A percentile compares a stretch with the other conserved stretches of the same genome.
phyloP scores from a whole-genome alignment of 768 basidiomycete genomes.

The Boletus subparvulus region DNA sequence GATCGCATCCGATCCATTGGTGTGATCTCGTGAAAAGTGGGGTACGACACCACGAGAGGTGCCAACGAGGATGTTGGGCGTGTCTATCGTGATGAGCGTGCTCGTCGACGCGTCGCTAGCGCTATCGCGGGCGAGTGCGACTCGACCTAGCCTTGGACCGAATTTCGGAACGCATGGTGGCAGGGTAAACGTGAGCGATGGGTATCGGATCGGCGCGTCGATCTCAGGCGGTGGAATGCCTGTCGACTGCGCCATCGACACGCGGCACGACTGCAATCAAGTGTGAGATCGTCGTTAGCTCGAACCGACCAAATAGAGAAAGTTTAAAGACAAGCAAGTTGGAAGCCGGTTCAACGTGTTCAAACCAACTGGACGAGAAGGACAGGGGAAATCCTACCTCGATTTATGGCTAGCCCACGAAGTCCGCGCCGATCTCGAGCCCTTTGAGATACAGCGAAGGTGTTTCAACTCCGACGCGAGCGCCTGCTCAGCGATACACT shows the following conservation, averaged over 20 bases:
- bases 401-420: neutral
- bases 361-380: neutral
- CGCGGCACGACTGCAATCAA: neutral
- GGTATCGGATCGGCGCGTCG: neutral
- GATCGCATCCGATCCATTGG: slow-evolving; percentile 45
- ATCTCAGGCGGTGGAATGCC: neutral
- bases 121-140: slow-evolving; percentile 13
- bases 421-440: slow-evolving; percentile 9
- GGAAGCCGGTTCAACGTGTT: neutral
- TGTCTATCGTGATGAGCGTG: slow-evolving; percentile 43
- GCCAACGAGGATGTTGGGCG: slow-evolving; percentile 59
- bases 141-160: slow-evolving; percentile 26
- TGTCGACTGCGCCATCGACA: slow-evolving; percentile 10
- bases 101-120: neutral
- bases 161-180: slow-evolving; percentile 12
- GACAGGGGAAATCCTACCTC: neutral
- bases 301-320: neutral
- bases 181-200: slow-evolving; percentile 23
- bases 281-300: neutral
- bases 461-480: slow-evolving; percentile 16
- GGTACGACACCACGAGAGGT: slow-evolving; percentile 76
- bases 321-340: neutral
- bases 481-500: neutral
- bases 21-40: slow-evolving; percentile 69
- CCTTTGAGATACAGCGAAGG: neutral